Percentiles rank a stretch among this genome's conserved stretches.
Evolutionary conservation across 2,329 filamentous ascomycete species (phyloP).

Genomic region (Phialophora expanda): DNA sequence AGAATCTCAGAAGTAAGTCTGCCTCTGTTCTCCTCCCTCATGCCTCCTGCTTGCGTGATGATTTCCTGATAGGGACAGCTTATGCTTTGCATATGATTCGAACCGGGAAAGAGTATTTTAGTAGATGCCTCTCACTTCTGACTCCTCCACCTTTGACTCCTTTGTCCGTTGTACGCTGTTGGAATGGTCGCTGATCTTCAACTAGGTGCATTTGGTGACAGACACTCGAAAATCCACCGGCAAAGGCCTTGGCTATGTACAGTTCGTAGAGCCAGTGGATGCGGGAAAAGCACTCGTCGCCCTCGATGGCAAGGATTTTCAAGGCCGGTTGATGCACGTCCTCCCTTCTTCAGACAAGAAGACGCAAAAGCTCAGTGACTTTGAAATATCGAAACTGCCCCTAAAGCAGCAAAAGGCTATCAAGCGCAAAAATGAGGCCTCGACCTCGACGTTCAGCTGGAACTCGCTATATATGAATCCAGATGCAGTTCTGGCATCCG

Average conservation of each 20-base stretch:
- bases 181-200: conserved; percentile 50
- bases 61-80: conserved; percentile 99
- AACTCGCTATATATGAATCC: conserved; percentile 98
- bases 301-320: conserved; percentile 84
- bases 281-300: conserved; percentile 79
- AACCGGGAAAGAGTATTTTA: conserved; percentile 96
- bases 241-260: conserved; percentile 90
- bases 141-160: conserved; percentile 49
- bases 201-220: conserved; percentile 82
- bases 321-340: conserved; percentile 89
- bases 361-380: conserved; percentile 82
- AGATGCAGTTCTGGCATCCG: conserved; percentile 89
- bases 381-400: conserved; percentile 85
- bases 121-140: conserved; percentile 98
- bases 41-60: conserved; percentile 70
- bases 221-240: conserved; percentile 71
- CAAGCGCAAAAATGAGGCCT: conserved; percentile 79
- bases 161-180: conserved; percentile 33
- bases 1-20: conserved; percentile 82
- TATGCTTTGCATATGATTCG: conserved; percentile 92
- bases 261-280: conserved; percentile 72
- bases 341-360: conserved; percentile 83
- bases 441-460: conserved; percentile 87
- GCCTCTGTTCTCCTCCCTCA: conserved; percentile 31
- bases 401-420: conserved; percentile 94